Percentiles rank a stretch among this genome's conserved stretches.
Conservation (phyloP, 306 rosid species). For the Senna tora region DNA sequence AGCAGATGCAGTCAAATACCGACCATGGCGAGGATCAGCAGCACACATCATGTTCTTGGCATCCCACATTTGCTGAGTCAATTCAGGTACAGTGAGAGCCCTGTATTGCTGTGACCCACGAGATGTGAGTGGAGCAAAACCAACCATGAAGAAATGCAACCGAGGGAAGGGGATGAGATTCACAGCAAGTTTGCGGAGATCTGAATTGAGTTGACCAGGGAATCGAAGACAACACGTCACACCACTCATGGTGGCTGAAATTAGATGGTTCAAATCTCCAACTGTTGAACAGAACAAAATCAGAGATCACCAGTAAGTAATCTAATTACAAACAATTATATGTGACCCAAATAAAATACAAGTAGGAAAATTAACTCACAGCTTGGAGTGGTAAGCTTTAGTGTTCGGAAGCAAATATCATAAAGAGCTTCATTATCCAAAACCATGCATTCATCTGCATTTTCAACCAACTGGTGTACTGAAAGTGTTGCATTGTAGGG, state of each 20-base stretch:
- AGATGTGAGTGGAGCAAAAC: slow-evolving; percentile 74
- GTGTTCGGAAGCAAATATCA: slow-evolving; percentile 66
- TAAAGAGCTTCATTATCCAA: slow-evolving; percentile 69
- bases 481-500: slow-evolving; percentile 70
- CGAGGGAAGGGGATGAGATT: slow-evolving; percentile 74
- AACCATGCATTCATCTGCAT: slow-evolving; percentile 73
- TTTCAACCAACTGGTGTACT: slow-evolving; percentile 69
- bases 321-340: background rate
- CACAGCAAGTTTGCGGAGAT: slow-evolving; percentile 72
- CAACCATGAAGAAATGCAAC: slow-evolving; percentile 74
- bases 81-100: slow-evolving; percentile 70
- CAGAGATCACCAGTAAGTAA: background rate
- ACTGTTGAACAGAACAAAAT: slow-evolving; percentile 42
- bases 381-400: slow-evolving; percentile 68
- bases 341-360: background rate
- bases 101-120: slow-evolving; percentile 77
- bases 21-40: slow-evolving; percentile 76
- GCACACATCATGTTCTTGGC: slow-evolving; percentile 81
- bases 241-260: slow-evolving; percentile 79
- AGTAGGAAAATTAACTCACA: slow-evolving; percentile 41
- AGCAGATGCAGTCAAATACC: slow-evolving; percentile 73
- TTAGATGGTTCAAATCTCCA: slow-evolving; percentile 69
- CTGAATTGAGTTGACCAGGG: slow-evolving; percentile 75
- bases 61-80: slow-evolving; percentile 82
- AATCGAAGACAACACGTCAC: slow-evolving; percentile 75